phyloP scores from a whole-genome alignment of 768 basidiomycete genomes.

The Boletus vermiculosoides region DNA sequence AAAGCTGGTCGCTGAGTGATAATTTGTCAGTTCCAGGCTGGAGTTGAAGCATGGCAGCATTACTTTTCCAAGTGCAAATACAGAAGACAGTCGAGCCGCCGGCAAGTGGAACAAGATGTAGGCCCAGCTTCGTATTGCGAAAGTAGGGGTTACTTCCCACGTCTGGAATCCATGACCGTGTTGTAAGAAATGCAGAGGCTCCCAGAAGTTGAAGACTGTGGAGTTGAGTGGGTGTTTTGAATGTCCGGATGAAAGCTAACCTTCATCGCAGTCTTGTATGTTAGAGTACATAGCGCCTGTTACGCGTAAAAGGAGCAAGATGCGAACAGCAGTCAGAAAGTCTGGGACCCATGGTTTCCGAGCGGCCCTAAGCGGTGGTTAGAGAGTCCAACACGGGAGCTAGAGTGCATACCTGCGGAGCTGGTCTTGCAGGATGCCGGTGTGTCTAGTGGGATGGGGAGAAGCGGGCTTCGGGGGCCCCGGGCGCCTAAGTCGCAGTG shows the following conservation, averaged over 20 bases:
- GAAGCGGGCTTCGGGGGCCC: conserved; percentile 23
- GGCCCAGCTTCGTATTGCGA: conserved; percentile 93
- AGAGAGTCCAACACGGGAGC: conserved; percentile 6
- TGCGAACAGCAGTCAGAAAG: conserved; percentile 79
- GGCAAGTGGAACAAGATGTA: conserved; percentile 84
- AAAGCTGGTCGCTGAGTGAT: conserved; percentile 72
- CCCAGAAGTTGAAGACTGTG: conserved; percentile 98
- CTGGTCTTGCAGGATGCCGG: conserved; percentile 77
- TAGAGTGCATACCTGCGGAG: conserved; percentile 56
- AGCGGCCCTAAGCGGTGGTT: conserved; percentile 47
- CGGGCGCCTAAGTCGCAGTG: conserved; percentile 51
- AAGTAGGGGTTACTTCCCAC: conserved; percentile 92
- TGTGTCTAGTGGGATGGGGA: conserved; percentile 45
- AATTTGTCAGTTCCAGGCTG: conserved; percentile 13
- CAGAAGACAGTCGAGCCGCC: conserved; percentile 56
- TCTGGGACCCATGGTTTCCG: conserved; percentile 83
- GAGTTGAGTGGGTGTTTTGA: background rate
- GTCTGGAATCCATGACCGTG: conserved; percentile 92
- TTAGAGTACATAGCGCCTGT: conserved; percentile 92
- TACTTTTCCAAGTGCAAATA: conserved; percentile 74
- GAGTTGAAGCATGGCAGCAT: conserved; percentile 12
- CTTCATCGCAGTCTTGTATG: conserved; percentile 96
- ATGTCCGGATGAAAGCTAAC: conserved; percentile 38
- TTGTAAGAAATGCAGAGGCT: conserved; percentile 90
- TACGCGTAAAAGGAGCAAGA: conserved; percentile 78